phyloP scores from a whole-genome alignment of 2,329 filamentous ascomycete genomes.

The Arthrobotrys sphaeroides region DNA sequence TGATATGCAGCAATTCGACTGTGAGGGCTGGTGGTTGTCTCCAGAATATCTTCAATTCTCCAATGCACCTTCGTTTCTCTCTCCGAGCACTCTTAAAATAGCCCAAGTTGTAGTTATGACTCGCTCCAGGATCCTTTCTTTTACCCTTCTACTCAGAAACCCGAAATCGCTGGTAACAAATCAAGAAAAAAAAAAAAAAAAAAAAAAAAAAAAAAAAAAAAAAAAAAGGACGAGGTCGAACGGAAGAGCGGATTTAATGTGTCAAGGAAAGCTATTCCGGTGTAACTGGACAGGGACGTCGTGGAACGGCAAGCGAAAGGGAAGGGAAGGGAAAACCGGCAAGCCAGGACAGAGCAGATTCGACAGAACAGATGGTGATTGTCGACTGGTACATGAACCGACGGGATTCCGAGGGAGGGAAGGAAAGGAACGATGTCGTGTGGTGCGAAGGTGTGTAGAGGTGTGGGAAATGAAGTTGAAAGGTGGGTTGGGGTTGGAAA shows the following conservation, averaged over 20 bases:
- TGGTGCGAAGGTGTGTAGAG: slow-evolving; percentile 24
- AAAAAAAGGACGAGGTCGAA: too few species aligned
- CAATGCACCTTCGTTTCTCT: background rate
- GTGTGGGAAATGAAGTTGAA: slow-evolving; percentile 32
- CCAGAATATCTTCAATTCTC: background rate
- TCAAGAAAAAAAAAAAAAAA: too few species aligned
- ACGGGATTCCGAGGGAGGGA: slow-evolving; percentile 4
- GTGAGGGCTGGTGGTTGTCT: background rate
- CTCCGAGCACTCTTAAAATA: slow-evolving; percentile 1
- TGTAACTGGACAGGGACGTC: slow-evolving; percentile 41
- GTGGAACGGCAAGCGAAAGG: slow-evolving; percentile 35
- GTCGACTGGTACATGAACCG: slow-evolving; percentile 29
- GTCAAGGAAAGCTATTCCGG: slow-evolving; percentile 45
- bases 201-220: too few species aligned
- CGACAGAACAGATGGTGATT: slow-evolving; percentile 8
- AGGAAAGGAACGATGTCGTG: slow-evolving; percentile 36
- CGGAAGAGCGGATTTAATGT: slow-evolving; percentile 42
- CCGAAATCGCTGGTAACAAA: slow-evolving; percentile 14
- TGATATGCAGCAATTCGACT: background rate
- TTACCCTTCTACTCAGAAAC: slow-evolving; percentile 3
- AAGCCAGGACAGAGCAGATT: slow-evolving; percentile 6
- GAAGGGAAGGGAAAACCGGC: slow-evolving; percentile 12
- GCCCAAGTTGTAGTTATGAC: slow-evolving; percentile 1
- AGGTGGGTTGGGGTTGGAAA: slow-evolving; percentile 36
- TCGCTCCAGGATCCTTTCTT: slow-evolving; percentile 4